These are phyloP conservation scores for Pseudomonodictys pantanalensis DNA, from an alignment of 495 filamentous ascomycete species.

Conservation along the genomic window DNA sequence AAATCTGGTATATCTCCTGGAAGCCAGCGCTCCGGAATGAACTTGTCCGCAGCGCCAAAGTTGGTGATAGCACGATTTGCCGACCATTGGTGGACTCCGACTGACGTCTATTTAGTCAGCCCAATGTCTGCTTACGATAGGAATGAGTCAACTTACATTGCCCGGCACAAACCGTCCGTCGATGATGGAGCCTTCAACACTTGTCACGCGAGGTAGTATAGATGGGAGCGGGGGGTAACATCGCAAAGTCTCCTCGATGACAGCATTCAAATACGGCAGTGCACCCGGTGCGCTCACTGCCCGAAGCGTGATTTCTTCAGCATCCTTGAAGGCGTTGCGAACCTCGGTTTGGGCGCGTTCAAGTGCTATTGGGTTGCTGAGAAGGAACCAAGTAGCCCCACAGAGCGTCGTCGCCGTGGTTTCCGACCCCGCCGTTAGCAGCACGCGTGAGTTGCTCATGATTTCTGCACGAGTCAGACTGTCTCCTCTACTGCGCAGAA, in stretches of 20 bases:
- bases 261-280: constrained; percentile 31
- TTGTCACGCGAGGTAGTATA: constrained; percentile 19
- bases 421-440: constrained; percentile 56
- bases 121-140: not conserved
- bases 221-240: constrained; percentile 27
- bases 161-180: constrained; percentile 33
- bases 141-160: constrained; percentile 28
- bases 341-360: constrained; percentile 45
- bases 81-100: constrained; percentile 43
- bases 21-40: constrained; percentile 37
- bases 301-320: constrained; percentile 48
- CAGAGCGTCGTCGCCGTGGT: constrained; percentile 51
- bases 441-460: not conserved
- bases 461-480: constrained; percentile 10
- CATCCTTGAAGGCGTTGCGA: constrained; percentile 41
- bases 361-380: constrained; percentile 43
- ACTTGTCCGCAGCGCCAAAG: constrained; percentile 32
- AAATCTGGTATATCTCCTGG: not conserved
- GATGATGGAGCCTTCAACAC: constrained; percentile 29
- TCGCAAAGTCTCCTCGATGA: constrained; percentile 35
- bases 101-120: constrained; percentile 35
- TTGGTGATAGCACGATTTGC: constrained; percentile 38
- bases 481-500: not conserved
- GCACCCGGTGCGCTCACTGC: constrained; percentile 19
- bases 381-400: constrained; percentile 51